A percentile compares a stretch with the other conserved stretches of the same genome.
Conservation (phyloP, 805 yeast genomes). For the Debaryomyces hansenii region DNA sequence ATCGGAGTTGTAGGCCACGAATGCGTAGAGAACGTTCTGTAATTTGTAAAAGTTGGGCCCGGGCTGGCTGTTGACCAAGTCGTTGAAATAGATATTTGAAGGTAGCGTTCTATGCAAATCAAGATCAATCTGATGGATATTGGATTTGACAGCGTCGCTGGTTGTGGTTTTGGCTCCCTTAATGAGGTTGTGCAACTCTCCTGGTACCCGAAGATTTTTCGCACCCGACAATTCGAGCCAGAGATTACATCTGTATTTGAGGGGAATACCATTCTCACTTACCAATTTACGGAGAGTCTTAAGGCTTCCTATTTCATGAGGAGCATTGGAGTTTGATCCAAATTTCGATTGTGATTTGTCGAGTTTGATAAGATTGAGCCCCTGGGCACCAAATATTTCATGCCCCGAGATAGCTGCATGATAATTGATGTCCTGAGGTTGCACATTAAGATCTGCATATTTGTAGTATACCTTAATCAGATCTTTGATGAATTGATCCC, state of each 20-base stretch:
- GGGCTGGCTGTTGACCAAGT: constrained; percentile 36
- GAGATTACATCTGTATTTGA: constrained; percentile 44
- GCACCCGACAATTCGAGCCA: constrained; percentile 61
- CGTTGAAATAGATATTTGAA: constrained; percentile 48
- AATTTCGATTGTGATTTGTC: constrained; percentile 9
- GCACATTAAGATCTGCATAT: neutral
- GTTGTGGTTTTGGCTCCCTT: constrained; percentile 7
- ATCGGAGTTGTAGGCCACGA: constrained; percentile 44
- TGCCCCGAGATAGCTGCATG: constrained; percentile 4
- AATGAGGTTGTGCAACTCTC: constrained; percentile 42
- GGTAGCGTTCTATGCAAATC: constrained; percentile 60
- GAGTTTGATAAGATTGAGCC: constrained; percentile 28
- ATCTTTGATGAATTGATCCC: constrained; percentile 41
- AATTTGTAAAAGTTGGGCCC: constrained; percentile 55
- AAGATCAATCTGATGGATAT: constrained; percentile 49
- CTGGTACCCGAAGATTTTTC: constrained; percentile 41
- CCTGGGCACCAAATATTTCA: constrained; percentile 40
- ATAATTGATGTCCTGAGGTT: neutral
- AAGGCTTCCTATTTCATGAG: constrained; percentile 17
- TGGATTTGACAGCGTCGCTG: constrained; percentile 21
- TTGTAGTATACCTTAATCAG: constrained; percentile 33
- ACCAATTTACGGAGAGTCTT: constrained; percentile 31
- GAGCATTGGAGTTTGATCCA: neutral
- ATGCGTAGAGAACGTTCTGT: constrained; percentile 49
- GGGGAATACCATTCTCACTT: constrained; percentile 43